These are phyloP conservation scores for Tilletiopsis washingtonensis DNA, from an alignment of 1,284 basidiomycete genomes.

Conservation along the genomic window DNA sequence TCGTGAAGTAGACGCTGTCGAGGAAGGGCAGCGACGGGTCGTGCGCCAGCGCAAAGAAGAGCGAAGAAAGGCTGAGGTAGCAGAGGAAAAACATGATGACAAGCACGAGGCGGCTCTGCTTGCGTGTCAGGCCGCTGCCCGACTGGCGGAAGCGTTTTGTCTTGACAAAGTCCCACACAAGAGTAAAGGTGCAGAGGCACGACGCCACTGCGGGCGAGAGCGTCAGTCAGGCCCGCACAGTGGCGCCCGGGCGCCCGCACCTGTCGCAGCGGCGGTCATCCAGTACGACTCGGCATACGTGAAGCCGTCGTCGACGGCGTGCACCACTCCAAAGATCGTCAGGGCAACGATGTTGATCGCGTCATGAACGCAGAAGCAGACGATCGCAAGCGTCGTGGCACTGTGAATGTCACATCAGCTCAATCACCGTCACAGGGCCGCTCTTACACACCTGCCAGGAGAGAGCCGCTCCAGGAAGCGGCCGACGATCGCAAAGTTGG, in stretches of 20 bases:
- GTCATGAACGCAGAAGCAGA: conserved; percentile 58
- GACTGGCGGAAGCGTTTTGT: conserved; percentile 62
- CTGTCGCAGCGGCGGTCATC: conserved; percentile 70
- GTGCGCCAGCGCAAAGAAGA: conserved; percentile 19
- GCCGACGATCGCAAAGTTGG: conserved; percentile 61
- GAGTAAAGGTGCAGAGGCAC: conserved; percentile 60
- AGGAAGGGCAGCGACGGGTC: neutral
- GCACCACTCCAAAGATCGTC: conserved; percentile 60
- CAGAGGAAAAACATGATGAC: conserved; percentile 55
- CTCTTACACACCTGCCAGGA: conserved; percentile 46
- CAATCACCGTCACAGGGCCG: too few relatives aligned
- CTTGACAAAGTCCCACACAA: conserved; percentile 56
- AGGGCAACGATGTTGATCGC: conserved; percentile 62
- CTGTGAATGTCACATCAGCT: too few relatives aligned
- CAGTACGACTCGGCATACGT: conserved; percentile 56
- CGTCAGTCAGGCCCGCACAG: too few relatives aligned
- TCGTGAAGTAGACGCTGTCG: conserved; percentile 6
- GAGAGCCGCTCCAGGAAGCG: conserved; percentile 58
- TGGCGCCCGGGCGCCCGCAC: too few relatives aligned
- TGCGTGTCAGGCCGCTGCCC: conserved; percentile 65
- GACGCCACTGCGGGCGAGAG: too few relatives aligned
- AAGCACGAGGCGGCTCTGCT: conserved; percentile 68
- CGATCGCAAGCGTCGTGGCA: conserved; percentile 61
- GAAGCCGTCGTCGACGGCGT: conserved; percentile 58
- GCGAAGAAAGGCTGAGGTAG: conserved; percentile 57